These are phyloP conservation scores for Kappamyces sp. DNA, from an alignment of 192 early-diverging fungal species.

Conservation along the genomic window DNA sequence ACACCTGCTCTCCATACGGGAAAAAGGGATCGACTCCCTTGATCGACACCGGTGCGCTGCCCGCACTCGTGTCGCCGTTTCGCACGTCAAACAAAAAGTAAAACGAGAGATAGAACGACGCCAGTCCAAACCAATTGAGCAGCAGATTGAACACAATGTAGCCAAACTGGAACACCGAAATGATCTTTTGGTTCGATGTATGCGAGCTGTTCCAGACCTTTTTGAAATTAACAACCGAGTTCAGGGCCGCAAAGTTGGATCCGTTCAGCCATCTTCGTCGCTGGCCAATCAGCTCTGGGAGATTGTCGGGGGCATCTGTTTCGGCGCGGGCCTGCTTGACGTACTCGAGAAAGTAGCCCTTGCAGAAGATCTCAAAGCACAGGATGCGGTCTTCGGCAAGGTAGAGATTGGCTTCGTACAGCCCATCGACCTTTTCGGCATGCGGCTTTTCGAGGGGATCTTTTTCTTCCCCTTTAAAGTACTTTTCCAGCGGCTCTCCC, in stretches of 20 bases:
- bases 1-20: slow-evolving; percentile 51
- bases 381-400: slow-evolving; percentile 80
- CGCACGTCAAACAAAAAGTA: slow-evolving; percentile 60
- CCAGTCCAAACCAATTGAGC: slow-evolving; percentile 88
- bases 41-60: slow-evolving; percentile 21
- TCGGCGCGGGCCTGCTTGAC: slow-evolving; percentile 72
- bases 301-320: slow-evolving; percentile 87
- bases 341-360: slow-evolving; percentile 79
- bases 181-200: slow-evolving; percentile 46
- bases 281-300: slow-evolving; percentile 93
- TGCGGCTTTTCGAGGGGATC: slow-evolving; percentile 81
- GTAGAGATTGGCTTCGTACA: neutral
- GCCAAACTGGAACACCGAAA: slow-evolving; percentile 70
- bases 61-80: slow-evolving; percentile 21
- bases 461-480: slow-evolving; percentile 89
- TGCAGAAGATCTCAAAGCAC: slow-evolving; percentile 90
- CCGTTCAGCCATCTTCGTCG: slow-evolving; percentile 95
- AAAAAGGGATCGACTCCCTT: slow-evolving; percentile 49
- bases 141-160: slow-evolving; percentile 76
- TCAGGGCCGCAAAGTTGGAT: slow-evolving; percentile 87
- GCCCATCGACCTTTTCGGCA: slow-evolving; percentile 20
- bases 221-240: slow-evolving; percentile 72
- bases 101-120: slow-evolving; percentile 88
- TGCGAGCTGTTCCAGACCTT: slow-evolving; percentile 45
- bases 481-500: slow-evolving; percentile 65